Conservation (phyloP, 2,329 filamentous ascomycete genomes). For the Purpureocillium takamizusanense region DNA sequence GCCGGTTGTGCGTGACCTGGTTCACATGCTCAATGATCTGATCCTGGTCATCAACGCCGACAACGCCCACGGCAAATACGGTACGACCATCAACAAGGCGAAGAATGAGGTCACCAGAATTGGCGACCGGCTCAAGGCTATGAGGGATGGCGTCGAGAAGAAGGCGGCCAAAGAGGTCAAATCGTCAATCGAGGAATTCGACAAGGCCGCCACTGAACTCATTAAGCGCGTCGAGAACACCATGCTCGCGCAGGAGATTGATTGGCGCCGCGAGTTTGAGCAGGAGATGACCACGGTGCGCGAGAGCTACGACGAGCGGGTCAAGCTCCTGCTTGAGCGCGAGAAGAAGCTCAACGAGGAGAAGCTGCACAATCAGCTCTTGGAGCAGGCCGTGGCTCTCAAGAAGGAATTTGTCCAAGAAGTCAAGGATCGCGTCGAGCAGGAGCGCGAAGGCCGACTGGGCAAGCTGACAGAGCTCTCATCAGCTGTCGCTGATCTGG, state of each 20-base stretch:
- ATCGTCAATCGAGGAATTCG: constrained; percentile 67
- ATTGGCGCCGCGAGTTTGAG: constrained; percentile 82
- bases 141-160: constrained; percentile 62
- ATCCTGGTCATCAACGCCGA: constrained; percentile 90
- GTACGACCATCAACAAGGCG: constrained; percentile 70
- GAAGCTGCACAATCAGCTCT: constrained; percentile 72
- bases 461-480: constrained; percentile 78
- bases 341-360: constrained; percentile 75
- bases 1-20: constrained; percentile 83
- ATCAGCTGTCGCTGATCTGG: constrained; percentile 69
- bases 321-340: constrained; percentile 69
- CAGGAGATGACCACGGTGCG: constrained; percentile 74
- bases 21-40: constrained; percentile 92
- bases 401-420: constrained; percentile 77
- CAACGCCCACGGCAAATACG: constrained; percentile 67
- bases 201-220: constrained; percentile 79
- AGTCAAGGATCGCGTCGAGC: constrained; percentile 73
- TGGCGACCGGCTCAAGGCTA: constrained; percentile 63
- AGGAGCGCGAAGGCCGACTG: constrained; percentile 78
- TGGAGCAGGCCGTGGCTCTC: constrained; percentile 83
- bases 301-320: constrained; percentile 68
- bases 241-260: constrained; percentile 70
- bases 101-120: constrained; percentile 76
- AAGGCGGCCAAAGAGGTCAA: constrained; percentile 68
- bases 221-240: constrained; percentile 77